Percentiles rank a stretch among this genome's conserved stretches.
Conservation (phyloP, 352 stramenopile genomes). For the Phytophthora pluvialis region DNA sequence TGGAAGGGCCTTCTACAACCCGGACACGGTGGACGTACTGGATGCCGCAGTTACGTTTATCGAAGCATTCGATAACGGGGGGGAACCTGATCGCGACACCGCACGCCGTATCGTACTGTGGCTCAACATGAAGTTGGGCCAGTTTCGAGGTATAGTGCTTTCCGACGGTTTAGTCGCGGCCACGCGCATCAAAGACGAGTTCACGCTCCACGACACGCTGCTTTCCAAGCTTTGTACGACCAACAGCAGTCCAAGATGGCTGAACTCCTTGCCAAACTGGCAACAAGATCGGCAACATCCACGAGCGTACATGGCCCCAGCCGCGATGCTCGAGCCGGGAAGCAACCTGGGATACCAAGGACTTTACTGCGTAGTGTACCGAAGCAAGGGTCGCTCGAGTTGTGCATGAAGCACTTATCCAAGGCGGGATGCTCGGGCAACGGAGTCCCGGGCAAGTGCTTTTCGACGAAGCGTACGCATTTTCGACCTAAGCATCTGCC, state of each 20-base stretch:
- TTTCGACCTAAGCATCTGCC: slow-evolving; percentile 6
- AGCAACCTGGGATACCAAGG: background rate
- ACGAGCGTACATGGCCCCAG: background rate
- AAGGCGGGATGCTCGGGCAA: slow-evolving; percentile 5
- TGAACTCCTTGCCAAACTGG: background rate
- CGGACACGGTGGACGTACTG: background rate
- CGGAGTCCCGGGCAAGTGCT: slow-evolving; percentile 5
- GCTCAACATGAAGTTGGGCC: slow-evolving; percentile 18
- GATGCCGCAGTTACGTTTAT: background rate
- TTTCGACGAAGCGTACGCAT: slow-evolving; percentile 4
- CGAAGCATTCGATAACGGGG: slow-evolving; percentile 1
- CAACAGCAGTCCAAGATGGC: background rate
- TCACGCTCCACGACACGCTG: slow-evolving; percentile 5
- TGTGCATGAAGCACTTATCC: slow-evolving; percentile 24
- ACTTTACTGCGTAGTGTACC: background rate
- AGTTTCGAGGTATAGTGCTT: slow-evolving; percentile 17
- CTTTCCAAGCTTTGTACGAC: slow-evolving; percentile 10
- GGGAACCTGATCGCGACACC: slow-evolving; percentile 1
- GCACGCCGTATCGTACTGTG: slow-evolving; percentile 7
- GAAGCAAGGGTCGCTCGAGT: slow-evolving; percentile 1
- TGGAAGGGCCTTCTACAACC: slow-evolving; percentile 16
- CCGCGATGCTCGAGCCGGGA: background rate
- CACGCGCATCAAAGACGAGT: slow-evolving; percentile 3
- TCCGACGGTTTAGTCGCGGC: background rate
- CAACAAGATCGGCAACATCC: too few species aligned